Evolutionary conservation across 306 rosid genomes (phyloP).

Genomic region (Herpetospermum pedunculosum): DNA sequence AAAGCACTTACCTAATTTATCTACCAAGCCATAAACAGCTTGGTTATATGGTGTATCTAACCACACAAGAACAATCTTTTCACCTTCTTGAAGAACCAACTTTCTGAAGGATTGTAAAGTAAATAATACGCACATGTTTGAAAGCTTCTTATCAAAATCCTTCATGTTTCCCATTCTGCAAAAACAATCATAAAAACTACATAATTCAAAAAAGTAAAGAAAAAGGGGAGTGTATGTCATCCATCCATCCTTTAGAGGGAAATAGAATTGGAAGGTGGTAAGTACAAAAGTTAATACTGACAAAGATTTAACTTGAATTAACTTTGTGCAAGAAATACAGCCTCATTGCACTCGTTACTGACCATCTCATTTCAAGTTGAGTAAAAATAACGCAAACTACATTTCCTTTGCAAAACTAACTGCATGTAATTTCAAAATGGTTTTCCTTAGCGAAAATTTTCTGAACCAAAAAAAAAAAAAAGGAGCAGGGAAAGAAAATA

Average conservation of each 20-base stretch:
- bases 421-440: background rate
- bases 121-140: constrained; percentile 75
- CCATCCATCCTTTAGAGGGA: background rate
- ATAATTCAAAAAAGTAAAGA: constrained; percentile 3
- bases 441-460: background rate
- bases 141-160: constrained; percentile 60
- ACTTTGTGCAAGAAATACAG: background rate
- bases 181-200: constrained; percentile 10
- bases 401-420: background rate
- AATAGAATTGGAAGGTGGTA: background rate
- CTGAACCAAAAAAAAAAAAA: background rate
- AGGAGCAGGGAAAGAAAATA: background rate
- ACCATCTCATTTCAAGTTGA: background rate
- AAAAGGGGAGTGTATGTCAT: background rate
- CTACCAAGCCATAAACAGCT: constrained; percentile 89
- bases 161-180: constrained; percentile 43
- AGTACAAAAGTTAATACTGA: background rate
- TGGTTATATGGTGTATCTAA: constrained; percentile 87
- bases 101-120: constrained; percentile 77
- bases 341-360: background rate
- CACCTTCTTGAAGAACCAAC: constrained; percentile 96
- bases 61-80: constrained; percentile 91
- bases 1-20: constrained; percentile 57
- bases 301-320: background rate
- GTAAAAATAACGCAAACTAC: background rate